phyloP scores from a whole-genome alignment of 306 rosid species.

The Glycyrrhiza uralensis region DNA sequence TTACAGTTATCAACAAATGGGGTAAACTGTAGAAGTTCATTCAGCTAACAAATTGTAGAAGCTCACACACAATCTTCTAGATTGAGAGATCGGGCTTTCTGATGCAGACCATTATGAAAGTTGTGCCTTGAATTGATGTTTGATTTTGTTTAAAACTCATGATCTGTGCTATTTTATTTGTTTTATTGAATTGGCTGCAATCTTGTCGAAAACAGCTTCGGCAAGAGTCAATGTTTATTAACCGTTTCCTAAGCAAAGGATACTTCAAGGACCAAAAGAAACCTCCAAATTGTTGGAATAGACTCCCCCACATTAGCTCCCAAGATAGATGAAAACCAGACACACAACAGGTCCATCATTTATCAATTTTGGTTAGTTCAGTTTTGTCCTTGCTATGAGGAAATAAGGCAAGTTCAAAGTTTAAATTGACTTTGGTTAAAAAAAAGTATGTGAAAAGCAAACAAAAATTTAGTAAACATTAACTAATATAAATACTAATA shows the following conservation, averaged over 20 bases:
- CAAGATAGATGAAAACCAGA: too few relatives aligned
- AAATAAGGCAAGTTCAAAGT: too few relatives aligned
- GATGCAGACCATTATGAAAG: not conserved
- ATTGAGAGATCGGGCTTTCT: not conserved
- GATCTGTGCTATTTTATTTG: not conserved
- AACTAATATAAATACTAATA: not conserved
- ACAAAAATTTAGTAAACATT: not conserved
- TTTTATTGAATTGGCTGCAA: not conserved
- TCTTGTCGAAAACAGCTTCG: not conserved
- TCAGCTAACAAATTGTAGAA: too few relatives aligned
- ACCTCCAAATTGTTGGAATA: not conserved
- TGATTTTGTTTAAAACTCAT: not conserved
- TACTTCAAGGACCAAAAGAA: not conserved
- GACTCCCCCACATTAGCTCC: not conserved
- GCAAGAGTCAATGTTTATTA: too few relatives aligned
- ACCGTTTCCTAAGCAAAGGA: too few relatives aligned
- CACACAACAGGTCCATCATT: too few relatives aligned
- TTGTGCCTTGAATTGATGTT: not conserved
- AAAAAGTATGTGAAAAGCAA: not conserved
- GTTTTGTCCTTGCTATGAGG: too few relatives aligned
- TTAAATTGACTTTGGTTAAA: not conserved
- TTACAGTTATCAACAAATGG: too few relatives aligned
- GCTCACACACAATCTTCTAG: too few relatives aligned
- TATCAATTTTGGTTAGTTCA: too few relatives aligned
- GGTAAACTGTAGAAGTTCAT: too few relatives aligned